Evolutionary conservation across 306 rosid species (phyloP), one percentile per base, ranked within the genome.

Genomic region (Calophaca sinica): DNA sequence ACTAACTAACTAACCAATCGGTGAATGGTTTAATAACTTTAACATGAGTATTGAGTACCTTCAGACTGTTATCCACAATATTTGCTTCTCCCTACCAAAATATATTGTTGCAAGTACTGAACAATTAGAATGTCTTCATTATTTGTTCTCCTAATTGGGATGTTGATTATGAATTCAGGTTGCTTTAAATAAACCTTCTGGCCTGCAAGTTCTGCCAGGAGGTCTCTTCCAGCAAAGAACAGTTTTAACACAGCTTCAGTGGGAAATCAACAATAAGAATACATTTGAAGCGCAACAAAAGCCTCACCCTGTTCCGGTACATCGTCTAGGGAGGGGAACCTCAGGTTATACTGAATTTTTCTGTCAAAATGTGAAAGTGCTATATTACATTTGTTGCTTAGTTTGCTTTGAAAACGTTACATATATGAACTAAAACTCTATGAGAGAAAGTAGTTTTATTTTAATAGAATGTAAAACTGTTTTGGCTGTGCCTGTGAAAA

Each of bases 141-240:
- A 63, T 51, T 15, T 75, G 26, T 45, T 50, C 64, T 71, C 36
- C 33, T 68, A 49, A 64, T 68, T 57, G 44, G 14, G 60, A 11
- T 77, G 68, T 64, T 72, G 57, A 29, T 74, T 70, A 44, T 78
- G 70, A 53, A 42, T 82, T 85, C 88, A 91, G 98, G 84, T 91
- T 82, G 93, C 93, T 75, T 81, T 94, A 53, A 87, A 88, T 79
- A 91, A 91, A 78, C 98, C 98, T 59, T 89, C 97, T 39, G 91
- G 96, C 65, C 81, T 94, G 83, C 98, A 94, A 94, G 98, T 94
- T 68, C 81, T 91, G 72, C 96, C 98, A 5, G 97, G 96, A 49
- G 98, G 98, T 60, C 91, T 94, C 83, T 94, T 90, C 77, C 98
- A 94, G 88, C 97, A 94, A 86, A 90, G 96, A 73, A 94, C 97